Base-by-base conservation (phyloP, 164 flowering plant genomes). In the Houttuynia cordata region DNA sequence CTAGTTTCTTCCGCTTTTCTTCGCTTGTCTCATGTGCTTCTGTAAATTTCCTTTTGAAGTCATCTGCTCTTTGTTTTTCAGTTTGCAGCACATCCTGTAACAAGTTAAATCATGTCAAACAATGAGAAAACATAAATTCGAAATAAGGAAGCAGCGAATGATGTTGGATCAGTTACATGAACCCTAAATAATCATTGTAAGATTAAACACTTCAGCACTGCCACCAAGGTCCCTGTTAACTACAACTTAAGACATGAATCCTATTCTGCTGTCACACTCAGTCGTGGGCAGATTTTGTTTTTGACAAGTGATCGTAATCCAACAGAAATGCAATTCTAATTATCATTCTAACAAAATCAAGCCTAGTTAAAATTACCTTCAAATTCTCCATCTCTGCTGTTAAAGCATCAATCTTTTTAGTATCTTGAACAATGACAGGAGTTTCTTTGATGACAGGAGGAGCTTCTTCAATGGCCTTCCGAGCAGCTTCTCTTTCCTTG, bases 41-140 rank as follows among this genome's bases (percentile, higher is more conserved):
- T 34, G 67, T 60, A 62, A 59, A 81, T 67, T 76, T 81, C 72
- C 73, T 78, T 67, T 80, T 85, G 57, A 57, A 68, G 60, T 70
- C 70, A 69, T 83, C 81, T 58, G 91, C 83, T 72, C 78, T 75
- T 71, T 78, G 67, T 60, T 72, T 82, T 71, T 86, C 96, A 42
- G 71, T 70, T 52, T 69, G 73, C 73, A 83, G 62, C 63, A 71
- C 62, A 57, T 61, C 80, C 98, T 92, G 78, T 57, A 65, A 21
- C 3, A 23, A 37, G 10, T 39, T 10, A 23, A 10, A 22, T 14
- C 30, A 42, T 0, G 21, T 6, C 25, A 22, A 23, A 60, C 30
- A 5, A 41, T 19, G 15, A 45, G 45, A 60, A 15, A 49, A 60
- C 7, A 17, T 6, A n/a, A 30, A 19, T 17, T 10, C 12, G 17